Conservation (phyloP, 768 basidiomycete species). For the Clathrus columnatus region DNA sequence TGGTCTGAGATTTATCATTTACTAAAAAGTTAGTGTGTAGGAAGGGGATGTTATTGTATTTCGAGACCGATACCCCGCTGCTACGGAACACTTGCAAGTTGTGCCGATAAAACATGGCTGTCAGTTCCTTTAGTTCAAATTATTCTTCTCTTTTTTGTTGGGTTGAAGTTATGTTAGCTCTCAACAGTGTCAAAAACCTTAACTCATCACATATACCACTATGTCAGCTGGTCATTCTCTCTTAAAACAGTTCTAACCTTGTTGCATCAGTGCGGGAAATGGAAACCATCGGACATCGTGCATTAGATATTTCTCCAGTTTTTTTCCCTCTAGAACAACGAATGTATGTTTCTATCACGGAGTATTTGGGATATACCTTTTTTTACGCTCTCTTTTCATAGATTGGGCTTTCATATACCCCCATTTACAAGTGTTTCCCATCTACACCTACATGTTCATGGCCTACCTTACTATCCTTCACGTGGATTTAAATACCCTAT, state of each 20-base stretch:
- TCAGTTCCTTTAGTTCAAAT: slow-evolving; percentile 11
- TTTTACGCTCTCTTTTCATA: too few relatives aligned
- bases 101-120: slow-evolving; percentile 30
- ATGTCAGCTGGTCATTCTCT: slow-evolving; percentile 29
- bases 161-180: background rate
- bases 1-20: background rate
- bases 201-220: slow-evolving; percentile 35
- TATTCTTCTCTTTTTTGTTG: slow-evolving; percentile 3
- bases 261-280: slow-evolving; percentile 33
- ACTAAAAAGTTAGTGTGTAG: slow-evolving; percentile 14
- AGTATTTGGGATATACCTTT: too few relatives aligned
- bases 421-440: slow-evolving; percentile 68
- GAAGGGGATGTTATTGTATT: slow-evolving; percentile 26
- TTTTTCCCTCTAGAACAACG: slow-evolving; percentile 35
- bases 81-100: slow-evolving; percentile 28
- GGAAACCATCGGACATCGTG: slow-evolving; percentile 40
- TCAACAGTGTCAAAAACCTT: slow-evolving; percentile 51
- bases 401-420: slow-evolving; percentile 77
- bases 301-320: slow-evolving; percentile 43
- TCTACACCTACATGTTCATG: slow-evolving; percentile 68
- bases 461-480: slow-evolving; percentile 48
- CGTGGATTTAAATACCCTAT: slow-evolving; percentile 42
- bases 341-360: slow-evolving; percentile 18
- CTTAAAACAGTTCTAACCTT: slow-evolving; percentile 18
- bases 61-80: slow-evolving; percentile 26